These are phyloP conservation scores for Phytophthora colocasiae DNA, from an alignment of 352 stramenopile genomes.

Conservation along the genomic window DNA sequence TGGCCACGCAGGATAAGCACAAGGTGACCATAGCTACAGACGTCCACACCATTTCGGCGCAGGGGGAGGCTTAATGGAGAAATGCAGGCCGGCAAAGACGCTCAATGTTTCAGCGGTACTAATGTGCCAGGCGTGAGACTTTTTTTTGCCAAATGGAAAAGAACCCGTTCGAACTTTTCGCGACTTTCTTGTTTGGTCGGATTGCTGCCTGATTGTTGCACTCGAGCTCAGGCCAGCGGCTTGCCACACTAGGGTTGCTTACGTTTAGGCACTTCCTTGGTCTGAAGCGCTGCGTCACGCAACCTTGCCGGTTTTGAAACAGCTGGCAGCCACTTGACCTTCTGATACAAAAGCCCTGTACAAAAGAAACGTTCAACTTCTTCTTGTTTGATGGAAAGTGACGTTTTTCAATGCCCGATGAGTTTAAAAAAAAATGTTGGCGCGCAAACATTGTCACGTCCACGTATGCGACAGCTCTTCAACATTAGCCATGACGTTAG, in stretches of 20 bases:
- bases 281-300: not conserved
- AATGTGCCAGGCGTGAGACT: conserved; percentile 16
- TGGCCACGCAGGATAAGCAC: conserved; percentile 42
- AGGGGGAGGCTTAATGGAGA: not conserved
- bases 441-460: conserved; percentile 11
- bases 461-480: conserved; percentile 19
- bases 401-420: no score
- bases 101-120: not conserved
- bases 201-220: conserved; percentile 1
- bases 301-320: conserved; percentile 2
- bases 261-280: not conserved
- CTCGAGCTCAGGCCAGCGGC: not conserved
- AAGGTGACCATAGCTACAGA: conserved; percentile 37
- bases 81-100: not conserved
- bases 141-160: conserved; percentile 3
- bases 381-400: conserved; percentile 1
- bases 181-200: conserved; percentile 22
- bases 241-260: not conserved
- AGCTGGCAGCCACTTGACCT: not conserved
- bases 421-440: not conserved
- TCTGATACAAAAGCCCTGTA: not conserved
- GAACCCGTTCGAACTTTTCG: conserved; percentile 29
- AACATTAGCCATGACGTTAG: not conserved
- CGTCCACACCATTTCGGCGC: conserved; percentile 36
- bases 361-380: conserved; percentile 1